Evolutionary conservation across 257 asterid genomes (phyloP).

Genomic region (Solanum medicagineum): DNA sequence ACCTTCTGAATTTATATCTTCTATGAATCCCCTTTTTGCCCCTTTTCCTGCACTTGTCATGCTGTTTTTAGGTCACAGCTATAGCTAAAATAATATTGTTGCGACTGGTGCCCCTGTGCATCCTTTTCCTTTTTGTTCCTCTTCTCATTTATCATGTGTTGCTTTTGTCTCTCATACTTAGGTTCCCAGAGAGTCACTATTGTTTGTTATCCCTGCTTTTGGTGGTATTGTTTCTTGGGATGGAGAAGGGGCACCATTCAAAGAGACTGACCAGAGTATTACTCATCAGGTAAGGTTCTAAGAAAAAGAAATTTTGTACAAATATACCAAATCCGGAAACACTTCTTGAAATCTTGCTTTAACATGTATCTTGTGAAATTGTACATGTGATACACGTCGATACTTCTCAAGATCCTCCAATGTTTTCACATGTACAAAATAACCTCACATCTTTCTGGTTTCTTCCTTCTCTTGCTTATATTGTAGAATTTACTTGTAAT

Average conservation of each 20-base stretch:
- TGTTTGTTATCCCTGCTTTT: constrained; percentile 79
- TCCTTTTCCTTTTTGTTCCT: not conserved
- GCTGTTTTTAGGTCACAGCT: not conserved
- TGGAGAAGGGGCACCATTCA: constrained; percentile 89
- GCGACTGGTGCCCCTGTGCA: not conserved
- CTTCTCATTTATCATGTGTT: not conserved
- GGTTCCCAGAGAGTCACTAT: constrained; percentile 93
- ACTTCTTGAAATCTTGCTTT: not conserved
- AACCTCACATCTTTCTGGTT: not conserved
- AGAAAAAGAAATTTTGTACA: not conserved
- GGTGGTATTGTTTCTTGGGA: constrained; percentile 99
- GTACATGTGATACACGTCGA: not conserved
- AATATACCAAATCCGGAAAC: not conserved
- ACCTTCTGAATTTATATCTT: not conserved
- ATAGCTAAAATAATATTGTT: not conserved
- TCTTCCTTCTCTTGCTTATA: not conserved
- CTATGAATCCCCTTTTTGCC: not conserved
- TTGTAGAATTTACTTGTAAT: not conserved
- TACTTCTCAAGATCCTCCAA: not conserved
- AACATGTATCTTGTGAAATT: not conserved
- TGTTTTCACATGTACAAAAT: not conserved
- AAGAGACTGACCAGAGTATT: constrained; percentile 73
- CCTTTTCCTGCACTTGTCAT: not conserved
- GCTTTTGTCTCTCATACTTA: constrained; percentile 11
- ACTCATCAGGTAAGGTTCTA: constrained; percentile 66